Conservation (phyloP, 257 asterid genomes). For the Nicotiana sylvestris region DNA sequence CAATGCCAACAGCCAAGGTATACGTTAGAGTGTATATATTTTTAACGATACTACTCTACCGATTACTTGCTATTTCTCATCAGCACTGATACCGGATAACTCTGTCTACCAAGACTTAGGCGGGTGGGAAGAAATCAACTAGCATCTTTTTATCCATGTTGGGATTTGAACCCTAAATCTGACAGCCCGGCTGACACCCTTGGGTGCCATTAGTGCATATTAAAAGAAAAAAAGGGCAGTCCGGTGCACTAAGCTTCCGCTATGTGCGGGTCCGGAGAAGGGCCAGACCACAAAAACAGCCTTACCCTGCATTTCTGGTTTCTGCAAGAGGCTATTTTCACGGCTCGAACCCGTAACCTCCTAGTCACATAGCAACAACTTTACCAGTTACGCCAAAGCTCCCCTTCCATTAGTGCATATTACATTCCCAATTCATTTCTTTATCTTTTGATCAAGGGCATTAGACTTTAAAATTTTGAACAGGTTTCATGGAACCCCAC, state of each 20-base stretch:
- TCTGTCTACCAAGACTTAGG: background rate
- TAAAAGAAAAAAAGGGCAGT: no score
- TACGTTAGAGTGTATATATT: background rate
- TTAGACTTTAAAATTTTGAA: background rate
- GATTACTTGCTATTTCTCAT: background rate
- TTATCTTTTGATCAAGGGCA: no score
- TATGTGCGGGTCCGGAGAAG: no score
- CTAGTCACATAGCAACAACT: no score
- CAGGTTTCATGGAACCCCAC: constrained; percentile 63
- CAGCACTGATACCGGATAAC: background rate
- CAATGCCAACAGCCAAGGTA: constrained; percentile 46
- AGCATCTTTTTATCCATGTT: background rate
- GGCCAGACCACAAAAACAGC: no score
- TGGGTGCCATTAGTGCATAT: background rate
- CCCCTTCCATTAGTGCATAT: background rate
- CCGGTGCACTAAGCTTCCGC: no score
- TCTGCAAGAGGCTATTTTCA: no score
- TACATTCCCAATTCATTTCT: no score
- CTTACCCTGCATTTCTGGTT: no score
- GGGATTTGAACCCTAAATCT: background rate
- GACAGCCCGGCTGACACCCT: background rate
- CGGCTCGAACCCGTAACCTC: no score
- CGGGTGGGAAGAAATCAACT: background rate
- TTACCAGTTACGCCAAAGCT: no score
- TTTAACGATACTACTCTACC: background rate